Evolutionary conservation across 192 early-diverging fungal species (phyloP).

Genomic region (Allomyces arbusculus): DNA sequence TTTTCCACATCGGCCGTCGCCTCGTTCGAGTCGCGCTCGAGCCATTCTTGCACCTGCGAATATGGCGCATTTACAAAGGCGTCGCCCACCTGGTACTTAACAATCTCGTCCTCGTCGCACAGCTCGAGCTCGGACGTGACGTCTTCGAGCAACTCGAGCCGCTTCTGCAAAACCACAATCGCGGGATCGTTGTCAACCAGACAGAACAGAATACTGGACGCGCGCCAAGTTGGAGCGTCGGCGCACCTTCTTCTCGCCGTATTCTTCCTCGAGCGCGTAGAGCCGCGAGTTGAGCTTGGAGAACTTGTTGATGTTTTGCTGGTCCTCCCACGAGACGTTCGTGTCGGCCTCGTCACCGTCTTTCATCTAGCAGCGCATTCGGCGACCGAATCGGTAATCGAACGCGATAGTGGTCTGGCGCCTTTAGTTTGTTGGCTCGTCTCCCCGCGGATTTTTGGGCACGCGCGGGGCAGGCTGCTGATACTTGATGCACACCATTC

Average conservation of each 20-base stretch:
- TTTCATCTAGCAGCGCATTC: slow-evolving; percentile 8
- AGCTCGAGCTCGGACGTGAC: slow-evolving; percentile 79
- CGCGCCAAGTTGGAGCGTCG: slow-evolving; percentile 1
- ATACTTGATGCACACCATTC: no score
- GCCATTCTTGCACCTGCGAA: slow-evolving; percentile 47
- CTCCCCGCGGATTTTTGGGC: no score
- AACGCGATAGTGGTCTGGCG: no score
- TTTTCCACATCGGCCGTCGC: slow-evolving; percentile 38
- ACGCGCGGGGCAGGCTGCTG: no score
- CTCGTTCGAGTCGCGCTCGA: slow-evolving; percentile 39
- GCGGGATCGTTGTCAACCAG: background rate
- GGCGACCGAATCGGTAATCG: no score
- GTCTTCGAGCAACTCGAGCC: slow-evolving; percentile 88
- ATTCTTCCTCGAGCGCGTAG: slow-evolving; percentile 55
- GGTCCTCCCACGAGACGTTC: slow-evolving; percentile 93
- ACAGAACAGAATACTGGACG: slow-evolving; percentile 1
- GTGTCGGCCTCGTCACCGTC: slow-evolving; percentile 65
- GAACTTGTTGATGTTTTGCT: slow-evolving; percentile 87
- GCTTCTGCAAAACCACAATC: slow-evolving; percentile 21
- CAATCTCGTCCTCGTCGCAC: slow-evolving; percentile 69
- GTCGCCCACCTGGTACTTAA: slow-evolving; percentile 74
- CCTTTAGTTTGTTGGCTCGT: no score
- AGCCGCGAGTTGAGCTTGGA: slow-evolving; percentile 60
- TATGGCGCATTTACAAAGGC: slow-evolving; percentile 57
- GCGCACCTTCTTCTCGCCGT: slow-evolving; percentile 56